Evolutionary conservation across 1,284 basidiomycete genomes (phyloP).

Genomic region (Coniferiporia sulphurascens): DNA sequence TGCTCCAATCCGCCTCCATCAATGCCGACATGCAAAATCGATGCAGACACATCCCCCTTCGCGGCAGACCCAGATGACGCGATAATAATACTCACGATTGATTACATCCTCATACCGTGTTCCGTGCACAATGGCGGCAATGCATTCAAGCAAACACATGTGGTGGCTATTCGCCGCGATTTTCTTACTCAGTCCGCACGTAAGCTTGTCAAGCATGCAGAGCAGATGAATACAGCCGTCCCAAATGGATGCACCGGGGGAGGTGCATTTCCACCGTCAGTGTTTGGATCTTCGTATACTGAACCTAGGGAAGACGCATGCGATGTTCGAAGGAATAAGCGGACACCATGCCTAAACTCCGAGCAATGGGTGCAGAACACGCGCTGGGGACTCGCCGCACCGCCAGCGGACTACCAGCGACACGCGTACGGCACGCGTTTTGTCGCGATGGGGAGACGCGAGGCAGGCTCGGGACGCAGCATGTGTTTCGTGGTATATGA

Average conservation of each 20-base stretch:
- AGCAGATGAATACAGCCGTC: not conserved
- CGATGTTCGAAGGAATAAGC: not conserved
- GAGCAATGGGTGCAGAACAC: constrained; percentile 7
- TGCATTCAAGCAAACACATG: not conserved
- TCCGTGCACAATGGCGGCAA: not conserved
- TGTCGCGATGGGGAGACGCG: constrained; percentile 4
- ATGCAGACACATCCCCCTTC: constrained; percentile 6
- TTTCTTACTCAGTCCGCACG: not conserved
- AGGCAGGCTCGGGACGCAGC: not conserved
- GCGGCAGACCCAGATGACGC: constrained; percentile 4
- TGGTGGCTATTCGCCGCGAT: not conserved
- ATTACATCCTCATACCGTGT: not conserved
- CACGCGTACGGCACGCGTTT: constrained; percentile 7
- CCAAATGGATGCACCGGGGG: not conserved
- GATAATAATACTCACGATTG: not conserved
- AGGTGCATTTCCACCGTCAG: not conserved
- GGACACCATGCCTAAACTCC: not conserved
- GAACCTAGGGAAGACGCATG: not conserved
- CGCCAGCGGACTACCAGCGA: not conserved
- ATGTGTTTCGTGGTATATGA: constrained; percentile 3
- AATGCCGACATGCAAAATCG: not conserved
- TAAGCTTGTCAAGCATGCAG: not conserved
- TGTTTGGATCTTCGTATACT: not conserved
- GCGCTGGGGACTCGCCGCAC: constrained; percentile 10
- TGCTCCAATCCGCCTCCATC: not conserved